phyloP scores from a whole-genome alignment of 2,329 filamentous ascomycete species.

The Penicillium sp. region DNA sequence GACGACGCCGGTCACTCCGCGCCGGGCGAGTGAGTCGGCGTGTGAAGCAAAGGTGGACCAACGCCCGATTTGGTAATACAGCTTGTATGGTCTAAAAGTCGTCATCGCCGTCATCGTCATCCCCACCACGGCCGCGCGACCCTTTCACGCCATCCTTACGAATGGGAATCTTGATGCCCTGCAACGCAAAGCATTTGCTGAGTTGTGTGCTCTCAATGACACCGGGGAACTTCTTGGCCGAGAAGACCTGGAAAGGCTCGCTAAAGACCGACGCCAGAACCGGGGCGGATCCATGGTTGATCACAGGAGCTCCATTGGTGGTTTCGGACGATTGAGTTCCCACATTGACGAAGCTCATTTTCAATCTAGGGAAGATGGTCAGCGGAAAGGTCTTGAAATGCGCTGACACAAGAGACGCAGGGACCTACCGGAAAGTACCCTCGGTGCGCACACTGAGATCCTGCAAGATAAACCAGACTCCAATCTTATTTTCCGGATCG shows the following conservation, averaged over 20 bases:
- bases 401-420: background rate
- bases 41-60: conserved; percentile 2
- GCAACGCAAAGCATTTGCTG: conserved; percentile 86
- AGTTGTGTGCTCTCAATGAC: conserved; percentile 89
- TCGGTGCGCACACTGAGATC: conserved; percentile 93
- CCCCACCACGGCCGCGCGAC: conserved; percentile 32
- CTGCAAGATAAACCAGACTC: conserved; percentile 95
- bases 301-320: conserved; percentile 41
- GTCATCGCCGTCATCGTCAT: conserved; percentile 31
- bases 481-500: conserved; percentile 71
- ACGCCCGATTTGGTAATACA: conserved; percentile 2
- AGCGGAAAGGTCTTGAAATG: background rate
- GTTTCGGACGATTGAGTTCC: conserved; percentile 46
- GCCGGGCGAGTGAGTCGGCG: background rate
- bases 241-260: conserved; percentile 86
- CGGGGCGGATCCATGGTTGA: conserved; percentile 71
- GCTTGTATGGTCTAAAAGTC: conserved; percentile 22
- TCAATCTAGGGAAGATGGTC: conserved; percentile 45
- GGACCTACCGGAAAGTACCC: conserved; percentile 73
- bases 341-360: conserved; percentile 79
- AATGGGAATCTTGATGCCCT: conserved; percentile 96
- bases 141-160: conserved; percentile 68
- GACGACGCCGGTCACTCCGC: conserved; percentile 1
- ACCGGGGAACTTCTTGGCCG: conserved; percentile 95
- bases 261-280: conserved; percentile 83